These are phyloP conservation scores for Anacardium occidentale DNA, from an alignment of 345 rosid genomes.

Conservation along the genomic window DNA sequence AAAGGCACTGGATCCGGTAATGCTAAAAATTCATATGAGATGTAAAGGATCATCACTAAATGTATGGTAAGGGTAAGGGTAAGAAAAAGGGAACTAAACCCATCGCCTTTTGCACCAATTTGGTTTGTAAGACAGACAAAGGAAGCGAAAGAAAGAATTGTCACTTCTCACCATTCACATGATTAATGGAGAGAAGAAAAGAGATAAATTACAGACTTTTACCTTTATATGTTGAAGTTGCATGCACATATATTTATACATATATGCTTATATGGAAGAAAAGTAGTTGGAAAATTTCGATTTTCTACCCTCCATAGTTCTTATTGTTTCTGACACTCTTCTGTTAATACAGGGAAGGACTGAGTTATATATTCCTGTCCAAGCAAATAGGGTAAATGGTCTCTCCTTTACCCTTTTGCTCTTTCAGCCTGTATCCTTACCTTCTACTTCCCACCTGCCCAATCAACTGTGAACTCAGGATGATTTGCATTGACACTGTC, in stretches of 20 bases:
- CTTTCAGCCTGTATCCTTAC: not conserved
- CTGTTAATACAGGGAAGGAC: not conserved
- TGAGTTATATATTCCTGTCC: not conserved
- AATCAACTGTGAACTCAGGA: not conserved
- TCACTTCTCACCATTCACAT: not conserved
- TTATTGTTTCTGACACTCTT: not conserved
- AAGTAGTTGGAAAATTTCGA: not conserved
- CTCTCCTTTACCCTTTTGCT: not conserved
- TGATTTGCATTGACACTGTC: not conserved
- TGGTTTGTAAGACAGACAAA: not conserved
- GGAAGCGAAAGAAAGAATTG: not conserved
- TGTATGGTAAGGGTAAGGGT: not conserved
- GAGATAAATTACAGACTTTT: not conserved
- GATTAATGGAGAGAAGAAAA: not conserved
- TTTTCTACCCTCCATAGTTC: not conserved
- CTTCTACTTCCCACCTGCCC: not conserved
- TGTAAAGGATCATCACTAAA: not conserved
- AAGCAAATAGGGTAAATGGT: not conserved
- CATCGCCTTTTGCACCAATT: not conserved
- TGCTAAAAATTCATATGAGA: not conserved
- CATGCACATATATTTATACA: not conserved
- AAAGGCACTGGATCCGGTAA: not conserved
- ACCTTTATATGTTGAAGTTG: conserved; percentile 3
- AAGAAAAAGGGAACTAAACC: not conserved
- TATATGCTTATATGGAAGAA: not conserved